A percentile compares a stretch with the other conserved stretches of the same genome.
Evolutionary conservation across 129 eudicot species (phyloP).

Genomic region (Chrysanthemum seticuspe): DNA sequence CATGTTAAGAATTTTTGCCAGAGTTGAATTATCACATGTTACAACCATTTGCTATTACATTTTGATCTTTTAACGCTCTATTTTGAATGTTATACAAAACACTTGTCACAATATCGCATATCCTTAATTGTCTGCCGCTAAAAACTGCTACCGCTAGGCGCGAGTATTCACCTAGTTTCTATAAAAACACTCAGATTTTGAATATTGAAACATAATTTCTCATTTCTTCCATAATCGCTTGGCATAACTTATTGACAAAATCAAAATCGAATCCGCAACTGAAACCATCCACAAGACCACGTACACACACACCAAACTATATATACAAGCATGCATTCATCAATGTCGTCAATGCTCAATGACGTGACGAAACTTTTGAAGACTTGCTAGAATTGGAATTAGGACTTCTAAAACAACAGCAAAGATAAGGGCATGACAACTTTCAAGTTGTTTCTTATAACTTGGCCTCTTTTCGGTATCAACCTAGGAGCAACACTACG

Average conservation of each 20-base stretch:
- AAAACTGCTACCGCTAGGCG: too few relatives aligned
- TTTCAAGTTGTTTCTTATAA: slow-evolving; percentile 30
- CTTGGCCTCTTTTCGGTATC: slow-evolving; percentile 37
- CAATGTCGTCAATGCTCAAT: not conserved
- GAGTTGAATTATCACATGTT: too few relatives aligned
- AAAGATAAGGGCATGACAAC: slow-evolving; percentile 16
- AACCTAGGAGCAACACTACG: slow-evolving; percentile 19
- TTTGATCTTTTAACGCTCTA: too few relatives aligned
- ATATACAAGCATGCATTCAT: not conserved
- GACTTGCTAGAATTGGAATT: slow-evolving; percentile 16
- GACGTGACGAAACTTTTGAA: not conserved
- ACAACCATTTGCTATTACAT: too few relatives aligned
- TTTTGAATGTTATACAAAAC: too few relatives aligned
- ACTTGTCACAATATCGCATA: too few relatives aligned
- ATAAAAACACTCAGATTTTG: not conserved
- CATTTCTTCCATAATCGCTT: not conserved
- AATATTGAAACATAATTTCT: not conserved
- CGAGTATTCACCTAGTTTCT: not conserved
- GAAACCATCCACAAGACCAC: not conserved
- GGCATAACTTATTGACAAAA: not conserved
- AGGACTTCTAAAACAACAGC: slow-evolving; percentile 17
- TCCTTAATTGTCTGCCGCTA: too few relatives aligned
- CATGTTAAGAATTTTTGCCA: too few relatives aligned
- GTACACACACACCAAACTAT: not conserved
- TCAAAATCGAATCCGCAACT: not conserved